These are phyloP conservation scores for Blastomyces gilchristii DNA, from an alignment of 2,329 filamentous ascomycete genomes.

Conservation along the genomic window DNA sequence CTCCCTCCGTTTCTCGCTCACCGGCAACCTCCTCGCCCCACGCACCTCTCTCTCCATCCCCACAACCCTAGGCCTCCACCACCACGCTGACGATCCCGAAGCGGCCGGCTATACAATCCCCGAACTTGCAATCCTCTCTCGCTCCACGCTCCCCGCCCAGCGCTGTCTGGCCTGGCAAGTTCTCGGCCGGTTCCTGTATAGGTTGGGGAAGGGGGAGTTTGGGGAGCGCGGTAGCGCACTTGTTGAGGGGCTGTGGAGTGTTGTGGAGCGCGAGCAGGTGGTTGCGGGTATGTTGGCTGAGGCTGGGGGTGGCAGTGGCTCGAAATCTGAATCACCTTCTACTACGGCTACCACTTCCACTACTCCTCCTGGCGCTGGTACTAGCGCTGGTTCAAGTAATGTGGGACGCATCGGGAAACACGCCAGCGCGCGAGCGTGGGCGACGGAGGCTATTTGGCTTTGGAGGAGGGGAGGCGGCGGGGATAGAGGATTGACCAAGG, in stretches of 20 bases:
- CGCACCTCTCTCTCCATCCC: slow-evolving; percentile 63
- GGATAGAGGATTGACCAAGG: slow-evolving; percentile 32
- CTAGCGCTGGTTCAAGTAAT: background rate
- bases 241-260: slow-evolving; percentile 72
- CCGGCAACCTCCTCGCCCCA: slow-evolving; percentile 68
- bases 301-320: slow-evolving; percentile 45
- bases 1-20: slow-evolving; percentile 80
- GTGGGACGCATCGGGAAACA: slow-evolving; percentile 44
- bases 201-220: slow-evolving; percentile 65
- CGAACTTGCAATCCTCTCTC: slow-evolving; percentile 69
- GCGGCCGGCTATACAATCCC: slow-evolving; percentile 88
- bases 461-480: slow-evolving; percentile 60
- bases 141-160: slow-evolving; percentile 76
- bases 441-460: slow-evolving; percentile 81
- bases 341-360: background rate
- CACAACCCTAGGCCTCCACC: slow-evolving; percentile 70
- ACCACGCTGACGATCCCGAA: slow-evolving; percentile 85
- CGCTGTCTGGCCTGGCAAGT: slow-evolving; percentile 88
- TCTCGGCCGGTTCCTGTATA: slow-evolving; percentile 71
- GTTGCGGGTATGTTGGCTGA: slow-evolving; percentile 69
- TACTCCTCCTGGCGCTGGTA: no score
- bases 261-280: slow-evolving; percentile 64
- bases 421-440: slow-evolving; percentile 71
- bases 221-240: slow-evolving; percentile 52
- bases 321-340: background rate